A percentile compares a stretch with the other conserved stretches of the same genome.
Conservation (phyloP, 768 basidiomycete species). For the Rhizopogon vinicolor region DNA sequence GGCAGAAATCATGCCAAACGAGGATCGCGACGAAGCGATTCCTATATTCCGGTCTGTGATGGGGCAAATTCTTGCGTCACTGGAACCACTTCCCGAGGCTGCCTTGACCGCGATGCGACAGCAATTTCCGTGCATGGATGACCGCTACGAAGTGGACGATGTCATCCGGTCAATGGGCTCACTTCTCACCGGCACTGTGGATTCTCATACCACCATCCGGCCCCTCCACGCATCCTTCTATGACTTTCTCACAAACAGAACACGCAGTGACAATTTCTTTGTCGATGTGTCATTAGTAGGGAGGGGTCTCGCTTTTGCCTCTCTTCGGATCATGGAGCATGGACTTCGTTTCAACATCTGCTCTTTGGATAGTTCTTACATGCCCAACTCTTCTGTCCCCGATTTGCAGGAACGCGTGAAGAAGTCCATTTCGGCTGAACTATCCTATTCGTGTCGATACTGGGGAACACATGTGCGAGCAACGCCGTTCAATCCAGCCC, state of each 20-base stretch:
- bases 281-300: neutral
- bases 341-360: slow-evolving; percentile 31
- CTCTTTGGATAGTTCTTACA: slow-evolving; percentile 21
- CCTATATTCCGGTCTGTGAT: neutral
- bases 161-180: neutral
- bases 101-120: neutral
- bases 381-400: slow-evolving; percentile 15
- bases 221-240: slow-evolving; percentile 22
- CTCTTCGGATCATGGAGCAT: slow-evolving; percentile 22
- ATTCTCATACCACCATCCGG: slow-evolving; percentile 4
- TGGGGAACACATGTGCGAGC: slow-evolving; percentile 25
- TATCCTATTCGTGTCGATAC: slow-evolving; percentile 27
- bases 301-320: slow-evolving; percentile 9
- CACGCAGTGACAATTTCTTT: slow-evolving; percentile 9
- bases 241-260: slow-evolving; percentile 16
- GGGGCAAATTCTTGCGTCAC: neutral
- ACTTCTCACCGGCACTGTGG: neutral
- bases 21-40: slow-evolving; percentile 8
- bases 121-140: neutral
- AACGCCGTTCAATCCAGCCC: neutral
- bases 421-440: slow-evolving; percentile 15
- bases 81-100: neutral
- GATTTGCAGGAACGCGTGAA: slow-evolving; percentile 9
- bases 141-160: neutral
- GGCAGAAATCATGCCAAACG: neutral